Evolutionary conservation across 169 alveolate genomes (phyloP).

Genomic region (Plasmodium knowlesi): DNA sequence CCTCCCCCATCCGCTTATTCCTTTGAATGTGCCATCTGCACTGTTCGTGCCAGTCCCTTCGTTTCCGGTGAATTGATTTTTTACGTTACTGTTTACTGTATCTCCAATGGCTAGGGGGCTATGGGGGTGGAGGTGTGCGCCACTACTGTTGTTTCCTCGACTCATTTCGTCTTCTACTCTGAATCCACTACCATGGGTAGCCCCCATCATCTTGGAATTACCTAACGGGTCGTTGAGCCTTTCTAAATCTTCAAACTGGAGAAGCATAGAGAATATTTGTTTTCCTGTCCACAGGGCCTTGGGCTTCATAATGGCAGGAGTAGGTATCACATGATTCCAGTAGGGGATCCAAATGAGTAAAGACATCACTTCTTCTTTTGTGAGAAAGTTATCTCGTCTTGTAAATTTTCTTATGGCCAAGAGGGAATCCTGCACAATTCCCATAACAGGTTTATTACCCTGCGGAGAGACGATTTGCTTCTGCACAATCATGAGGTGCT

Average conservation of each 20-base stretch:
- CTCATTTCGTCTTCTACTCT: conserved; percentile 53
- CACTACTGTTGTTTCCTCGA: not conserved
- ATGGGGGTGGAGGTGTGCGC: conserved; percentile 17
- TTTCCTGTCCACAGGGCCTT: conserved; percentile 99
- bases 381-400: conserved; percentile 96
- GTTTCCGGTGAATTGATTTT: not conserved
- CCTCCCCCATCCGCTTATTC: conserved; percentile 76
- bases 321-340: conserved; percentile 97
- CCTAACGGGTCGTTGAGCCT: conserved; percentile 45
- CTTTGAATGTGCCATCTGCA: conserved; percentile 77
- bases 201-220: conserved; percentile 53
- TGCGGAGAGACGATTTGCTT: conserved; percentile 99
- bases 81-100: conserved; percentile 1
- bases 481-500: conserved; percentile 99
- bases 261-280: conserved; percentile 96
- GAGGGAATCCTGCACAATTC: conserved; percentile 99
- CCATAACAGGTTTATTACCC: conserved; percentile 99
- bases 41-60: not conserved
- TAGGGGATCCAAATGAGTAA: conserved; percentile 97
- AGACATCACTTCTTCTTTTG: conserved; percentile 94
- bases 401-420: conserved; percentile 96
- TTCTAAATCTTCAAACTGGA: conserved; percentile 89
- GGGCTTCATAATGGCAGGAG: conserved; percentile 98
- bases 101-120: conserved; percentile 32
- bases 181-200: conserved; percentile 49